A percentile compares a stretch with the other conserved stretches of the same genome.
Conservation (phyloP, 2,329 filamentous ascomycete species). For the Ceratocystis cacaofunesta region DNA sequence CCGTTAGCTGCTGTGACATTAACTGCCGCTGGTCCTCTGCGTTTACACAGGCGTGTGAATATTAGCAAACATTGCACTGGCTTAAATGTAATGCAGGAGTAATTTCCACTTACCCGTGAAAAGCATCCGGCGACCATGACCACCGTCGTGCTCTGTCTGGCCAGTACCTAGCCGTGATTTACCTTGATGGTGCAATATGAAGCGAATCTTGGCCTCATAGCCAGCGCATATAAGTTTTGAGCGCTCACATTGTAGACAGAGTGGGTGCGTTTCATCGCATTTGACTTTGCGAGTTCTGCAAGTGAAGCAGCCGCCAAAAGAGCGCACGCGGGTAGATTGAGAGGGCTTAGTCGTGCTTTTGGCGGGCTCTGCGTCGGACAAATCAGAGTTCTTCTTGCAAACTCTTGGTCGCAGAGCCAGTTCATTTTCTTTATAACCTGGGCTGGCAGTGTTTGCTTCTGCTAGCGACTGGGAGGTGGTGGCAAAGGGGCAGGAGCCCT, state of each 20-base stretch:
- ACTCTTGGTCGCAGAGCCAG: background rate
- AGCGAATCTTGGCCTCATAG: slow-evolving; percentile 14
- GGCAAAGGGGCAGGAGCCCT: too few species aligned
- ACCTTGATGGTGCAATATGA: slow-evolving; percentile 6
- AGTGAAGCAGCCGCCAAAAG: slow-evolving; percentile 14
- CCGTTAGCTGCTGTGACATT: slow-evolving; percentile 6
- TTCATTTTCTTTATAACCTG: too few species aligned
- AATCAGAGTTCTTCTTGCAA: background rate
- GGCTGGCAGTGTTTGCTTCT: too few species aligned
- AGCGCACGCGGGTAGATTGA: slow-evolving; percentile 5
- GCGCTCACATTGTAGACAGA: slow-evolving; percentile 6
- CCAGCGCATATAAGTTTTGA: slow-evolving; percentile 10
- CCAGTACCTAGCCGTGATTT: background rate
- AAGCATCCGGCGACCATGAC: slow-evolving; percentile 13
- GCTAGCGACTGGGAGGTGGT: too few species aligned
- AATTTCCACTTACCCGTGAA: slow-evolving; percentile 9
- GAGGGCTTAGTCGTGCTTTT: background rate
- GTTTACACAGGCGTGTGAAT: background rate
- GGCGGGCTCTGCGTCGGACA: background rate
- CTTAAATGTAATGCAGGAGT: background rate
- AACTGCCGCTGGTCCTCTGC: slow-evolving; percentile 5
- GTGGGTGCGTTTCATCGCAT: slow-evolving; percentile 13
- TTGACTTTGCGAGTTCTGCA: slow-evolving; percentile 15
- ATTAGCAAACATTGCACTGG: background rate
- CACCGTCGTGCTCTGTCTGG: slow-evolving; percentile 1